Base-by-base conservation (phyloP, 495 filamentous ascomycete genomes). In the Daldinia loculata region DNA sequence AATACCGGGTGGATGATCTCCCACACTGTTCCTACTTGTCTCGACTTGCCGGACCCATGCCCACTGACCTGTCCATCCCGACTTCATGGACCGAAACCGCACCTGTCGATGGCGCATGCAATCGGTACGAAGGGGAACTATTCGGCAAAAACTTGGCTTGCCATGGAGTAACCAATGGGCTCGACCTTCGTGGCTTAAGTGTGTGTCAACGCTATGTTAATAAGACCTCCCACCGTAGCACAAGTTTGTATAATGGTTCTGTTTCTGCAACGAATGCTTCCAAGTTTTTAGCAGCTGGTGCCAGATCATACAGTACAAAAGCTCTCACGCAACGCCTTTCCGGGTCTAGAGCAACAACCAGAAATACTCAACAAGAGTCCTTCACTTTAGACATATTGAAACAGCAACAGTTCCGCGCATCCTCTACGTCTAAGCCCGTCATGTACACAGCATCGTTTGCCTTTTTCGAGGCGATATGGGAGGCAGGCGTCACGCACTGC, bases 401-500 rank as follows among this genome's bases (percentile, higher is more conserved):
- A 32, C 50, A n/a, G 12, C 70, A 66, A 2, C 57, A 62, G 9
- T 29, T 48, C n/a, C 61, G 57, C 19, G 0, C 9, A 4, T 43
- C 66, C 19, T 66, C 67, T 19, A 64, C 58, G 7, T 55, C 66
- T 11, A 63, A 50, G 52, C 64, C 75, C 70, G 74, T 66, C 14
- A 85, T 84, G 82, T 85, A 85, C 68, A 85, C 83, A 12, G 80
- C 60, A 15, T 84, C 82, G 19, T 82, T 91, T 77, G 95, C 94
- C 76, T 97, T 98, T 79, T 97, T 98, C 74, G 95, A 98, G 85
- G 93, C 92, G 22, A 80, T 98, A 43, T 97, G 93, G 93, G 93
- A 95, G 60, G 93, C 93, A 45, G 95, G 95, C 48, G 88, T 98
- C 41, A 90, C 88, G 50, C 89, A 97, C 82, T 92, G 90, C 84